A percentile compares a stretch with the other conserved stretches of the same genome.
Evolutionary conservation across 129 eudicot species (phyloP).

Genomic region (Centaurea solstitialis): DNA sequence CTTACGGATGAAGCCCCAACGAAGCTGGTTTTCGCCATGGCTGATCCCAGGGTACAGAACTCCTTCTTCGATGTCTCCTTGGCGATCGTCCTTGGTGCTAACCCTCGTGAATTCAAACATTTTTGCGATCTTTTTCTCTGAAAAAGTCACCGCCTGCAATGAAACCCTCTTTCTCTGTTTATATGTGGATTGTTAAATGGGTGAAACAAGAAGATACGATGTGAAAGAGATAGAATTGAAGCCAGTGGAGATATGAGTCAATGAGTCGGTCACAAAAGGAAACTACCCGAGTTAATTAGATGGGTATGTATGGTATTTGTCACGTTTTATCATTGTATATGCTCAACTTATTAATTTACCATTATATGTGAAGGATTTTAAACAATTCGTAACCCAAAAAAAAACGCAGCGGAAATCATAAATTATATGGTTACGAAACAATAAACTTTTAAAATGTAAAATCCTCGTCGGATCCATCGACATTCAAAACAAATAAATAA

Average conservation of each 20-base stretch:
- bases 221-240: no score
- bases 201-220: neutral
- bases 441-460: no score
- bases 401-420: no score
- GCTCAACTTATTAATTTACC: no score
- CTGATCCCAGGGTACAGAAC: slow-evolving; percentile 82
- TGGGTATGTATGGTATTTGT: no score
- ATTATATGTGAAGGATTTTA: no score
- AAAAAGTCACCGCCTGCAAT: slow-evolving; percentile 14
- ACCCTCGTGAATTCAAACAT: slow-evolving; percentile 66
- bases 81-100: slow-evolving; percentile 52
- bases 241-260: neutral
- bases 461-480: no score
- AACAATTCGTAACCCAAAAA: no score
- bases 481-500: no score
- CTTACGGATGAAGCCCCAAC: slow-evolving; percentile 98
- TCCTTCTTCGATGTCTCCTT: slow-evolving; percentile 75
- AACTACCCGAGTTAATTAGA: no score
- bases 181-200: neutral
- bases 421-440: no score
- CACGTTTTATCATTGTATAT: no score
- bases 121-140: slow-evolving; percentile 13
- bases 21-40: slow-evolving; percentile 79
- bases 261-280: slow-evolving; percentile 14
- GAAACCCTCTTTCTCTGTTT: neutral